Base-by-base conservation (phyloP, 257 asterid genomes). In the Solanum microdontum region DNA sequence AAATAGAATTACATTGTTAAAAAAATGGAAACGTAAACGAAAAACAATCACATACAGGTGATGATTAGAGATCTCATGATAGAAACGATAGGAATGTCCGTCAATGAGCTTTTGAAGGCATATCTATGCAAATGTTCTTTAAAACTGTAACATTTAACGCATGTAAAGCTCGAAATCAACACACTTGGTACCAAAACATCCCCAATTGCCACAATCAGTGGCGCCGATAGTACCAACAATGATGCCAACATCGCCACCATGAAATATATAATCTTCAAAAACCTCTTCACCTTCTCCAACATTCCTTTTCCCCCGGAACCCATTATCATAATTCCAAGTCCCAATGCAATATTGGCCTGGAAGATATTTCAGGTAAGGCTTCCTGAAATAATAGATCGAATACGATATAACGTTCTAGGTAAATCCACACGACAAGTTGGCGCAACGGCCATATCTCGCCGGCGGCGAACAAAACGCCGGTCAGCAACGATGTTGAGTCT, bases 21-120 rank as follows among this genome's bases (percentile, higher is more conserved):
- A 39, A 82, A 43, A 19, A 82, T 10, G 17, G 11, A 15, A 48
- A 17, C 6, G 9, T 45, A 82, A 28, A 17, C 36, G 7, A 28
- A 10, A 45, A 77, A 83, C 62, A n/a, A 48, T 7, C 43, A 85
- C 93, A 34, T 94, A 97, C 99, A 95, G 69, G 91, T 92, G 87
- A 97, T 94, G 70, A 94, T 91, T 68, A 97, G 91, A 90, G 99
- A 95, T 94, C 99, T 94, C 92, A 94, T 51, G 86, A 94, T 87
- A 73, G 98, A 97, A 87, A 97, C 95, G n/a, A 93, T 75, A 72
- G 99, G 99, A 92, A 97, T 95, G 86, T 97, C 99, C 88, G 93
- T 87, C 76, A 97, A 96, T 76, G 99, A 97, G 92, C 92, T 95
- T 98, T 88, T 97, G 93, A 97, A 95, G 23, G 93, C 87, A 82